phyloP scores from a whole-genome alignment of 164 flowering plant genomes.

The Kalanchoe fedtschenkoi region DNA sequence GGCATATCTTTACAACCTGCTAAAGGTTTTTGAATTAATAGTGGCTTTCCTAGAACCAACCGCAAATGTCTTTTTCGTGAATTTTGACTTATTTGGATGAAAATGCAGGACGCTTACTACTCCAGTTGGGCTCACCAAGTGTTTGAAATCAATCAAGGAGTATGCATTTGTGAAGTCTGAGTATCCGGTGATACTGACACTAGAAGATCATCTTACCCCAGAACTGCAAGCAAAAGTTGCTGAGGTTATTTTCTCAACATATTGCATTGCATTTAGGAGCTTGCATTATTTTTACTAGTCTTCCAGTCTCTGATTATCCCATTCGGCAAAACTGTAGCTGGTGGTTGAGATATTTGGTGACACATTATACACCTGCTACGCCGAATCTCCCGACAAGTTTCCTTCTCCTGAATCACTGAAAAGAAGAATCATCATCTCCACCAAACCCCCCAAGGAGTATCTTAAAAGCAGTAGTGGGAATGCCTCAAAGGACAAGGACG shows the following conservation, averaged over 20 bases:
- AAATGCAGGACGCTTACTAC: conserved; percentile 8
- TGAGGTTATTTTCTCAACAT: neutral
- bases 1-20: too few relatives aligned
- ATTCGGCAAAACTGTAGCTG: neutral
- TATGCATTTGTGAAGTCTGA: conserved; percentile 9
- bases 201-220: conserved; percentile 8
- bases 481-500: neutral
- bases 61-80: conserved; percentile 2
- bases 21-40: too few relatives aligned
- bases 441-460: conserved; percentile 10
- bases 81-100: neutral
- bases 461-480: neutral
- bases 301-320: too few relatives aligned
- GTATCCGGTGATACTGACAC: conserved; percentile 6
- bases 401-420: conserved; percentile 9
- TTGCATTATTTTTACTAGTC: too few relatives aligned
- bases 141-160: conserved; percentile 6
- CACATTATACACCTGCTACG: neutral
- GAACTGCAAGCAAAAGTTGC: conserved; percentile 7
- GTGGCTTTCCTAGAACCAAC: neutral
- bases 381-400: neutral
- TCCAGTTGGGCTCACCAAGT: conserved; percentile 7
- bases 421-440: conserved; percentile 6
- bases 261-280: neutral
- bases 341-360: conserved; percentile 5